A percentile compares a stretch with the other conserved stretches of the same genome.
Evolutionary conservation across 768 basidiomycete genomes (phyloP).

Genomic region (Dentipellis fragilis): DNA sequence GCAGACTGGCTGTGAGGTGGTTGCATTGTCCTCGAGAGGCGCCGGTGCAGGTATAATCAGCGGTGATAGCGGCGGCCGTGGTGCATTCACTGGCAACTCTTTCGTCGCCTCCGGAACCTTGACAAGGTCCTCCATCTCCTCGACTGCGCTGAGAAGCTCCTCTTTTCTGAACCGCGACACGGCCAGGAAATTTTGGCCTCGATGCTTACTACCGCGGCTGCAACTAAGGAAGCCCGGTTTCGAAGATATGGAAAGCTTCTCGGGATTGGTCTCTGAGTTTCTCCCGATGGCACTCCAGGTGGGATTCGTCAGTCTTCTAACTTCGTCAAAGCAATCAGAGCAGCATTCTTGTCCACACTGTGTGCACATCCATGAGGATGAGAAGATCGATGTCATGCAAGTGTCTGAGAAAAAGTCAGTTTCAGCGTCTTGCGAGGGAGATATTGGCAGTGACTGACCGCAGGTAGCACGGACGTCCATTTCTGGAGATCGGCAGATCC

Average conservation of each 20-base stretch:
- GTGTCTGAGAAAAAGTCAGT: slow-evolving; percentile 47
- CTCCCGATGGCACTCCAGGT: slow-evolving; percentile 16
- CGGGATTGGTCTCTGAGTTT: too few relatives aligned
- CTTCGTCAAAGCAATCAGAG: slow-evolving; percentile 66
- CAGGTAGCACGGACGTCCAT: slow-evolving; percentile 79
- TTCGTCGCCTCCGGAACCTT: slow-evolving; percentile 12
- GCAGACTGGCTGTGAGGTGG: too few relatives aligned
- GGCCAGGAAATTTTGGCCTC: slow-evolving; percentile 57
- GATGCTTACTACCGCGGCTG: slow-evolving; percentile 61
- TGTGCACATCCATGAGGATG: slow-evolving; percentile 82
- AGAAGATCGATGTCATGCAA: slow-evolving; percentile 89
- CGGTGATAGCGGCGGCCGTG: background rate
- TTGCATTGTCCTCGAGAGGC: too few relatives aligned
- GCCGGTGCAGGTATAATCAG: too few relatives aligned
- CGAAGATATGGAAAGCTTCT: slow-evolving; percentile 18
- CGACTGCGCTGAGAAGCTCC: slow-evolving; percentile 59
- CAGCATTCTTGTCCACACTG: slow-evolving; percentile 86
- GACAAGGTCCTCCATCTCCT: slow-evolving; percentile 56
- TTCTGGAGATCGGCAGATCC: slow-evolving; percentile 67
- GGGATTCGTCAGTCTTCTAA: slow-evolving; percentile 53
- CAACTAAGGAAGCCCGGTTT: slow-evolving; percentile 34
- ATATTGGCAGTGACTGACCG: slow-evolving; percentile 35
- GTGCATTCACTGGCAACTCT: background rate
- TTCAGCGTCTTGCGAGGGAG: slow-evolving; percentile 1
- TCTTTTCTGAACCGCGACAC: slow-evolving; percentile 63